Base-by-base conservation (phyloP, 179 eudicot species). In the Spinacia oleracea region DNA sequence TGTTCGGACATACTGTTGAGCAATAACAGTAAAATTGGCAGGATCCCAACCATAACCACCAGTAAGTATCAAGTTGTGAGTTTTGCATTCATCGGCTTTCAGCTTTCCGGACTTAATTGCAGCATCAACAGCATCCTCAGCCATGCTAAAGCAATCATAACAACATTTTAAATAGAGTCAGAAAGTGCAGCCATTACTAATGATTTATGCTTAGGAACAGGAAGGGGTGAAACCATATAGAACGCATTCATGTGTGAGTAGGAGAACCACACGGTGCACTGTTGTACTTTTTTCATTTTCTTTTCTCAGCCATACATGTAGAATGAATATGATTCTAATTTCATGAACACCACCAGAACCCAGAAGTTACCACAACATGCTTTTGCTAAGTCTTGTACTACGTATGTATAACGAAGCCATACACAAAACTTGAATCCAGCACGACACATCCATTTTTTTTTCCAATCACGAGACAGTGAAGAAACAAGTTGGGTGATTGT, bases 11-110 rank as follows among this genome's bases (percentile, higher is more conserved):
- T 89, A 91, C 73, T 93, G 97, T 81, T 95, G 98, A 48, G 98
- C 92, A 73, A 95, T 88, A 78, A 85, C 84, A 9, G 98, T 91
- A 73, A 95, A 95, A 81, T 89, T 87, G 74, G 98, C 83, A 75
- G 95, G 93, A 68, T 95, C 97, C 97, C 97, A 95, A 67, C 94
- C 97, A 83, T 88, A 83, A 40, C 92, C 98, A 72, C 98, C 98
- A 82, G 88, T 55, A 55, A 95, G 91, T 77, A 81, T 79, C 76
- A 95, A 83, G 74, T 90, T 86, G 79, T 84, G 67, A 9, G 98
- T 95, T 53, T 93, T 78, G 79, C 92, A 89, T 75, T 84, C 81
- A 63, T 85, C 91, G 60, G 87, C 68, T 69, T 77, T 88, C 85
- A 95, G 83, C 78, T 89, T 89, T 73, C 93, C 98, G 27, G 95